Base-by-base conservation (phyloP, 371 early-diverging fungal species). In the Mucor indicus region DNA sequence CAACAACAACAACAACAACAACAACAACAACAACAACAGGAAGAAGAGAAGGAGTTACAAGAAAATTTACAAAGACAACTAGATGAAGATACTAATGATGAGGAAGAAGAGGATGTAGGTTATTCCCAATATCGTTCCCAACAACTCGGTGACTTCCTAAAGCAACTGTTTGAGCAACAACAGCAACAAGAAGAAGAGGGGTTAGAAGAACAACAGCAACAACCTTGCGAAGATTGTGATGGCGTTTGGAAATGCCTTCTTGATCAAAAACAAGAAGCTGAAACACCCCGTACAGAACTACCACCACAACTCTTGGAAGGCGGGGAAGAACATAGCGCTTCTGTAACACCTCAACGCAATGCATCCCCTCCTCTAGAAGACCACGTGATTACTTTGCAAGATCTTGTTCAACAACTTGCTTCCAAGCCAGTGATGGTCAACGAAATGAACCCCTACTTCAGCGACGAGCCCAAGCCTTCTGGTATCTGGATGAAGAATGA, bases 351-450 rank as follows among this genome's bases (percentile, higher is more conserved):
- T 11, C 13, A 5, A 33, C 4, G 4, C 4, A 33, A 13, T 4
- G 35, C n/a, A 9, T 33, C n/a, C 1, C 55, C 61, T 24, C 48
- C 61, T 22, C 22, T 60, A 36, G 44, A 55, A 29, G 51, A 47
- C 9, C 61, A 60, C 17, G 52, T 60, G 1, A 38, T 60, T 10
- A 40, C 51, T 20, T 32, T 60, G 4, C 36, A 60, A 24, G 48
- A 55, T 12, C 43, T 60, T 25, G 44, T 60, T 2, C 44, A 40
- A 2, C 29, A 51, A 27, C 24, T 60, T 1, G 55, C 52, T 22
- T 50, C 61, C 1, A 48, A 60, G 31, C 54, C 60, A 15, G 54
- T 59, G 0, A 20, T 59, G 17, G 46, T 53, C 1, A 38, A 30
- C 5, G 37, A 53, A 19, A 29, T 29, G 30, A 29, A 8, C 8